Evolutionary conservation across 2,329 filamentous ascomycete genomes (phyloP).

Genomic region (Ceratocystiopsis minuta): DNA sequence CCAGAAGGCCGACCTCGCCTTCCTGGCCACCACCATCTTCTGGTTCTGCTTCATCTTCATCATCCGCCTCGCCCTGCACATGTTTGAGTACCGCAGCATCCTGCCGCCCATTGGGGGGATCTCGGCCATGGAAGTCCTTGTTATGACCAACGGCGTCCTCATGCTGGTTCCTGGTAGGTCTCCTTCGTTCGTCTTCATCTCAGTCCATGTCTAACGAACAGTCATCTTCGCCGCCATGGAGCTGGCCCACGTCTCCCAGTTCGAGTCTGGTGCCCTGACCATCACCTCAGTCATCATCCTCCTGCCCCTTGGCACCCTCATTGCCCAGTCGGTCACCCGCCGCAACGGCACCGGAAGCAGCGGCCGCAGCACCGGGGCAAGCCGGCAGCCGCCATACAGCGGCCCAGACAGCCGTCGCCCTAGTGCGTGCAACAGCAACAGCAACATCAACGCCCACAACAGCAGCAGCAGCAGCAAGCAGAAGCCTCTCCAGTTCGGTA

Average conservation of each 20-base stretch:
- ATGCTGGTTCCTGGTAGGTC: conserved; percentile 34
- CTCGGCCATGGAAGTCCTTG: conserved; percentile 33
- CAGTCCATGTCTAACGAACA: neutral
- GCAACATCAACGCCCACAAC: neutral
- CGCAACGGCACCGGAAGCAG: neutral
- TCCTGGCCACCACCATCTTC: conserved; percentile 15
- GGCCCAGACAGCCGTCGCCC: conserved; percentile 2
- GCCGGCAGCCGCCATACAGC: neutral
- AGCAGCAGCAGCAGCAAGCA: neutral
- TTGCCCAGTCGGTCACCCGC: conserved; percentile 25
- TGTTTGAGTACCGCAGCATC: conserved; percentile 28
- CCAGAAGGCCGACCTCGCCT: conserved; percentile 17
- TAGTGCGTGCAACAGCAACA: neutral
- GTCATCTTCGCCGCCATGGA: conserved; percentile 30
- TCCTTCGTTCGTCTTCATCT: neutral
- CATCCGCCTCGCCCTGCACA: conserved; percentile 28
- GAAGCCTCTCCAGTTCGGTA: neutral
- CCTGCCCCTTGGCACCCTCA: conserved; percentile 32
- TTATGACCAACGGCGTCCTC: conserved; percentile 36
- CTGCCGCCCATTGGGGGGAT: conserved; percentile 24
- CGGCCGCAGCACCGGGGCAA: neutral
- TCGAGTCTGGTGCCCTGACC: conserved; percentile 32
- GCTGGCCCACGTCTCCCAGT: conserved; percentile 22
- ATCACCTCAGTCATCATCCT: conserved; percentile 31
- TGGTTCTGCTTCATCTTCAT: conserved; percentile 41